A percentile compares a stretch with the other conserved stretches of the same genome.
Conservation (phyloP, 1,284 basidiomycete genomes). For the Agroathelia rolfsii region DNA sequence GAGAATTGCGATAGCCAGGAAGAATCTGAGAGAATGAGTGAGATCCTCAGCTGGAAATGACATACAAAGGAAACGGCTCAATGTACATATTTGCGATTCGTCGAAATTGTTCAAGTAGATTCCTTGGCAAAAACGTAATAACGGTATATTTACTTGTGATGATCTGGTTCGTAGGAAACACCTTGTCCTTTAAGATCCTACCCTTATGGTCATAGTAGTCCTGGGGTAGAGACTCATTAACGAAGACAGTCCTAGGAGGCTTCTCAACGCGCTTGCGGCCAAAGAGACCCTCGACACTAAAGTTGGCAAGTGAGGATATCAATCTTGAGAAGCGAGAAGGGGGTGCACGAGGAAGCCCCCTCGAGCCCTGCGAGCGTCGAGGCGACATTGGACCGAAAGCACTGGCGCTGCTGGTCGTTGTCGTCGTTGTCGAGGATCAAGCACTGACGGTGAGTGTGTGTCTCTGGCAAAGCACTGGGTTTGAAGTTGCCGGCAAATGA, state of each 20-base stretch:
- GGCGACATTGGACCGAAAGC: no score
- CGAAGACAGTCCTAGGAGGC: conserved; percentile 61
- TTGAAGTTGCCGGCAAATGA: no score
- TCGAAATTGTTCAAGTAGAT: conserved; percentile 84
- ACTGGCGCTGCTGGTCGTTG: no score
- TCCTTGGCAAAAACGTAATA: conserved; percentile 81
- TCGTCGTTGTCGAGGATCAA: no score
- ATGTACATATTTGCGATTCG: conserved; percentile 78
- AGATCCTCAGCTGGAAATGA: no score
- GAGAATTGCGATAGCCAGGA: conserved; percentile 78
- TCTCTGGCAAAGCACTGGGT: no score
- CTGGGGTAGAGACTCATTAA: conserved; percentile 67
- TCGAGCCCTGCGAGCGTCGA: no score
- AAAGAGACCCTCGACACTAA: conserved; percentile 69
- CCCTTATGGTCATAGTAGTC: conserved; percentile 65
- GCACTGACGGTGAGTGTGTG: no score
- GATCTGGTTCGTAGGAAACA: conserved; percentile 79
- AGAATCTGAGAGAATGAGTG: conserved; percentile 52
- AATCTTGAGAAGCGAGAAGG: no score
- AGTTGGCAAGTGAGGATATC: no score
- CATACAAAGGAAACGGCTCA: conserved; percentile 1
- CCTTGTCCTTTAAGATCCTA: conserved; percentile 48
- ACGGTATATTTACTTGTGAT: conserved; percentile 91
- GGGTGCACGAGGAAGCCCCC: no score
- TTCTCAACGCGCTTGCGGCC: conserved; percentile 42